Evolutionary conservation across 2,329 filamentous ascomycete species (phyloP).

Genomic region (Aspergillus quadrilineatus): DNA sequence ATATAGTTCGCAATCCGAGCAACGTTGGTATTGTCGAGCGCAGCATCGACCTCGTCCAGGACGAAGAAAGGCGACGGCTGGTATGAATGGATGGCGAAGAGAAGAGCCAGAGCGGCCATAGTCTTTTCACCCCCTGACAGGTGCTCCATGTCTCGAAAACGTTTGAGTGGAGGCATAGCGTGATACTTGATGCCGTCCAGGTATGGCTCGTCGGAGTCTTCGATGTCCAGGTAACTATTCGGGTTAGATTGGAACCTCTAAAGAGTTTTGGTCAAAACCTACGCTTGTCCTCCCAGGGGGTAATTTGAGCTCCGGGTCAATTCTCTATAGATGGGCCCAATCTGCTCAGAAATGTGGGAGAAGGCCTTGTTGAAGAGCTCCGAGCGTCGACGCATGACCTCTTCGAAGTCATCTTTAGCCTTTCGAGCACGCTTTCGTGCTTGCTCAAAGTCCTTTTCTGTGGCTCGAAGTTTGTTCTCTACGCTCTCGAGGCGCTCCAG

Average conservation of each 20-base stretch:
- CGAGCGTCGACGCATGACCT: conserved; percentile 76
- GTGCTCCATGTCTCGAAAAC: conserved; percentile 99
- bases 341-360: conserved; percentile 90
- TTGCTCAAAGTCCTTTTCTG: conserved; percentile 85
- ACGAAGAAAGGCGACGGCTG: conserved; percentile 97
- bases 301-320: conserved; percentile 88
- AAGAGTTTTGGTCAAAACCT: conserved; percentile 22
- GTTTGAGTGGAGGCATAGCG: conserved; percentile 96
- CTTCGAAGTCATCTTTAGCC: conserved; percentile 79
- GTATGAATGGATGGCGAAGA: conserved; percentile 96
- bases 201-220: conserved; percentile 95
- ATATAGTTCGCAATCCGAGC: conserved; percentile 97
- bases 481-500: conserved; percentile 87
- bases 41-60: conserved; percentile 95
- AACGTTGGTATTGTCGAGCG: conserved; percentile 96
- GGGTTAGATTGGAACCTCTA: not conserved
- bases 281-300: conserved; percentile 79
- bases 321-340: conserved; percentile 90
- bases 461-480: conserved; percentile 75
- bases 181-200: conserved; percentile 96
- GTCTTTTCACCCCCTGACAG: conserved; percentile 97
- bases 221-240: conserved; percentile 76
- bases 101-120: conserved; percentile 91
- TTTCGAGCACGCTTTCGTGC: conserved; percentile 71
- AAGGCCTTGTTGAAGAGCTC: conserved; percentile 96